Evolutionary conservation across 805 yeast genomes (phyloP).

Genomic region (Candida krabiensis): DNA sequence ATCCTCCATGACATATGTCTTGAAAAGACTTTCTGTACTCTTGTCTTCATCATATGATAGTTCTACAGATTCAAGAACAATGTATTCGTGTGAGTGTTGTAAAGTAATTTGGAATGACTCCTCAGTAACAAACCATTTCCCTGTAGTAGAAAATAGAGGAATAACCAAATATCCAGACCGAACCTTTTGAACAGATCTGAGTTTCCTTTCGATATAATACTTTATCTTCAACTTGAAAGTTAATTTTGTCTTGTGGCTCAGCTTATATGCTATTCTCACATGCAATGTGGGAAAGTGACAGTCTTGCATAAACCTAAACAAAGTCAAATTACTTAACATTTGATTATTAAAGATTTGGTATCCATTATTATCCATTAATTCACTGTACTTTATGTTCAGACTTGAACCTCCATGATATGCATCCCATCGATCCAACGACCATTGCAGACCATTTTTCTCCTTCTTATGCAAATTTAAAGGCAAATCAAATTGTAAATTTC

Average conservation of each 20-base stretch:
- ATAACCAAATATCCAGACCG: constrained; percentile 33
- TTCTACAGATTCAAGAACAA: constrained; percentile 21
- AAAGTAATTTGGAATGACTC: constrained; percentile 22
- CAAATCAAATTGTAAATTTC: constrained; percentile 33
- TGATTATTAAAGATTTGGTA: constrained; percentile 23
- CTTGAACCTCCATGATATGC: constrained; percentile 39
- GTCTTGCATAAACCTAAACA: constrained; percentile 34
- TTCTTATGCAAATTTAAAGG: constrained; percentile 29
- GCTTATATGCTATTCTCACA: constrained; percentile 24
- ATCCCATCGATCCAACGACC: constrained; percentile 25
- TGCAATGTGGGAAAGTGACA: constrained; percentile 26
- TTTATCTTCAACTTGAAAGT: constrained; percentile 32
- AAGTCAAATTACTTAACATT: constrained; percentile 11
- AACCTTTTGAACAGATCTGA: constrained; percentile 26
- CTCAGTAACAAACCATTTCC: constrained; percentile 26
- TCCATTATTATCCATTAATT: constrained; percentile 20
- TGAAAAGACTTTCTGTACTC: constrained; percentile 10
- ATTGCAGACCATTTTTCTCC: constrained; percentile 21
- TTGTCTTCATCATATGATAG: constrained; percentile 21
- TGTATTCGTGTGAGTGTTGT: constrained; percentile 18
- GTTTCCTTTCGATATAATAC: constrained; percentile 36
- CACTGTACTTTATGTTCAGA: constrained; percentile 28
- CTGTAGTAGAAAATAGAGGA: constrained; percentile 29
- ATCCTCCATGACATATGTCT: constrained; percentile 22
- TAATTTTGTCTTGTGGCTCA: constrained; percentile 22